phyloP scores from a whole-genome alignment of 2,329 filamentous ascomycete genomes.

The Sarocladium oryzae region DNA sequence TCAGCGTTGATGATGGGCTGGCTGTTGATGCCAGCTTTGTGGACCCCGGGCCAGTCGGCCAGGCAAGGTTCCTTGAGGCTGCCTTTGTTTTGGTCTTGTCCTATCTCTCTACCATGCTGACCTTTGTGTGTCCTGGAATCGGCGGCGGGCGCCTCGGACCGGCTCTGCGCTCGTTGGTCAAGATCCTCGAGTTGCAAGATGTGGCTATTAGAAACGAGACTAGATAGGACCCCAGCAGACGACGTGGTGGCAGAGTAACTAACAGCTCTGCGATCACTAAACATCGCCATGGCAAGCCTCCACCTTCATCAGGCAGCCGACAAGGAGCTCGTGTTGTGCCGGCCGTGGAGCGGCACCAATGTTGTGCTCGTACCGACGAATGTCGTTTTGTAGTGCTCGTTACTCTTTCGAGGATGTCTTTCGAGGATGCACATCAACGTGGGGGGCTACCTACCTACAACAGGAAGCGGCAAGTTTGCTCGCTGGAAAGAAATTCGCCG shows the following conservation, averaged over 20 bases:
- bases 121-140: not conserved
- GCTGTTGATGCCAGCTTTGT: not conserved
- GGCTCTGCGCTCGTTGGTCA: not conserved
- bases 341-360: too few species aligned
- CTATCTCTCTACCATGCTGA: not conserved
- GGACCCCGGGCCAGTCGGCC: conserved; percentile 7
- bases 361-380: too few species aligned
- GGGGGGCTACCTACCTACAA: too few species aligned
- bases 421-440: too few species aligned
- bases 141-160: not conserved
- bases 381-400: too few species aligned
- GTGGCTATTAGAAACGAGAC: not conserved
- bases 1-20: not conserved
- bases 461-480: not conserved
- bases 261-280: too few species aligned
- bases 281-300: too few species aligned
- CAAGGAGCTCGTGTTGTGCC: too few species aligned
- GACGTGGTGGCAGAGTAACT: too few species aligned
- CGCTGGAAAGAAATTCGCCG: not conserved
- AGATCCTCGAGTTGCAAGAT: not conserved
- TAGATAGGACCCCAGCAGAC: too few species aligned
- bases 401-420: too few species aligned
- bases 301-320: too few species aligned
- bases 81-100: not conserved
- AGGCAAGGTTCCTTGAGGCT: not conserved